Percentiles rank a stretch among this genome's conserved stretches.
These are phyloP conservation scores for Penicillium samsonianum DNA, from an alignment of 495 filamentous ascomycete species.

Conservation along the genomic window DNA sequence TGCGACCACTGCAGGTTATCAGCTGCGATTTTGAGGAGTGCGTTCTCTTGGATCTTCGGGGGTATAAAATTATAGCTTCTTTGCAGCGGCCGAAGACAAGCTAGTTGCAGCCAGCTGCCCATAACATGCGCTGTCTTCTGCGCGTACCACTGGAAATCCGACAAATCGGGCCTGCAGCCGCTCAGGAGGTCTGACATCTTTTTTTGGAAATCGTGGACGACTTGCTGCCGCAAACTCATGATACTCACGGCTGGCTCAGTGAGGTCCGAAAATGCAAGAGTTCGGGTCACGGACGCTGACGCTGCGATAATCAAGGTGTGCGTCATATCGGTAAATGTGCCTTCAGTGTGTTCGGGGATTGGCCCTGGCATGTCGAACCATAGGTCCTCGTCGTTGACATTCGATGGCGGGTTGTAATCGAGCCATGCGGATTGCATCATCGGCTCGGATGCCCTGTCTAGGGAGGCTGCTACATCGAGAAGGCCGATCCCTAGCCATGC, in stretches of 20 bases:
- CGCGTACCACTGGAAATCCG: slow-evolving; percentile 34
- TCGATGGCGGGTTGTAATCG: slow-evolving; percentile 28
- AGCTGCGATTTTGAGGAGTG: slow-evolving; percentile 33
- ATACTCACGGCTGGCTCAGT: slow-evolving; percentile 25
- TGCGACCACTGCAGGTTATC: slow-evolving; percentile 32
- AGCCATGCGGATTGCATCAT: slow-evolving; percentile 42
- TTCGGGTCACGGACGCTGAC: slow-evolving; percentile 27
- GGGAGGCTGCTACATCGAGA: slow-evolving; percentile 37
- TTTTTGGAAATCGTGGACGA: slow-evolving; percentile 34
- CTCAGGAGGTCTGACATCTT: slow-evolving; percentile 25
- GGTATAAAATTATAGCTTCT: slow-evolving; percentile 29
- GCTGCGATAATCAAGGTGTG: slow-evolving; percentile 29
- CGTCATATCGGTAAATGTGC: slow-evolving; percentile 39
- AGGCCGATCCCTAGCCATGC: slow-evolving; percentile 40
- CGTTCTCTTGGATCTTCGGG: slow-evolving; percentile 27
- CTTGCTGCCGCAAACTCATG: slow-evolving; percentile 31
- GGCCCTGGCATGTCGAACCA: slow-evolving; percentile 28
- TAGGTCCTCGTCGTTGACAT: slow-evolving; percentile 40
- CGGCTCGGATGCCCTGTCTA: slow-evolving; percentile 41
- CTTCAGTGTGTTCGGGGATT: slow-evolving; percentile 21
- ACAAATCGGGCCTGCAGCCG: slow-evolving; percentile 25
- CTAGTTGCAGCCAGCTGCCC: slow-evolving; percentile 36
- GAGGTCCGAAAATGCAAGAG: slow-evolving; percentile 34
- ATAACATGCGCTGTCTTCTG: slow-evolving; percentile 23
- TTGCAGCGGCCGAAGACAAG: slow-evolving; percentile 34